Evolutionary conservation across 2,329 filamentous ascomycete species (phyloP), one percentile per base, ranked within the genome.

Genomic region (Sporothrix curviconia): DNA sequence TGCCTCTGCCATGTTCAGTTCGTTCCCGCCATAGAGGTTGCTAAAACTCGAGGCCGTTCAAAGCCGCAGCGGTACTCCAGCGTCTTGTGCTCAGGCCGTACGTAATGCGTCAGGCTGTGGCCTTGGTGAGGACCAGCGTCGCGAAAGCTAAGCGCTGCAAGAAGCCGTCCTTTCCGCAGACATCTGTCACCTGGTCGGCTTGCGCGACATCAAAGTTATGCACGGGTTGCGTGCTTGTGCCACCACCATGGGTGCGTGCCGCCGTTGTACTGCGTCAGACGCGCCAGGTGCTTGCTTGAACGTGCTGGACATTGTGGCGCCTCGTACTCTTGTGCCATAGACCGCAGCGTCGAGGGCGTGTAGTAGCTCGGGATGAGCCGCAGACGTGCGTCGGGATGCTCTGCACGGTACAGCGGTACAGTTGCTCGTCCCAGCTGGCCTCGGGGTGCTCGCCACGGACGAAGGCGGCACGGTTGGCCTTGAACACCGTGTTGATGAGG

Each of bases 91-190:
- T 22, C 17, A 9, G 44, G 51, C 7, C 40, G 24, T 8, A 36
- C 28, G 12, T 78, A 76, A 49, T 76, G 69, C 40, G 69, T 71
- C 58, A 79, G 69, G 30, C 74, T 73, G 63, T 75, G 69, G 5
- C 76, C 76, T 77, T 78, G 43, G 76, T 71, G 5, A 79, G 68
- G 4, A 78, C 68, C 76, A 62, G 71, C 69, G 63, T 77, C 74
- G 39, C 67, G 64, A 78, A 78, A 32, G 68, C 64, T 59, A 75
- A 78, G 7, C 75, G 72, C 62, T 77, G 75, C 61, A 78, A 69
- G 64, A 77, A 78, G 62, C 75, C 77, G 11, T 69, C 67, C 55
- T 77, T 74, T 19, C 76, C 76, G 61, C 75, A 77, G 8, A 70
- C 65, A 25, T 72, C 70, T 0, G 74, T 67, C 17, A 78, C 70